Evolutionary conservation across 495 filamentous ascomycete genomes (phyloP).

Genomic region (Aspergillus steynii): DNA sequence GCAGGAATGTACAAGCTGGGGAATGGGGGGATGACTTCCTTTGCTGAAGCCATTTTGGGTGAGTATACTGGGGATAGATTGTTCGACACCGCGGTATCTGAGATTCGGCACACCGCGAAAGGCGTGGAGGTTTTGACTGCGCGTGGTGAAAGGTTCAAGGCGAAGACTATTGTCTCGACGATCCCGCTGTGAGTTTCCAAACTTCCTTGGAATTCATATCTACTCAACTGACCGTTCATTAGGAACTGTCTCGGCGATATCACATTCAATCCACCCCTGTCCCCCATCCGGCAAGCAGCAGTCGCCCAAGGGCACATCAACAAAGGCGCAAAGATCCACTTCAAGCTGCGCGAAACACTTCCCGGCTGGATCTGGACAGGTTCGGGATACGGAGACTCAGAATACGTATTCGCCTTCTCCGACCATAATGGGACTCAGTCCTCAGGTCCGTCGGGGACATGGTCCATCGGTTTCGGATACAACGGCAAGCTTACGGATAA

Average conservation of each 20-base stretch:
- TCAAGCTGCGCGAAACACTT: constrained; percentile 15
- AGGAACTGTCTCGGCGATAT: constrained; percentile 21
- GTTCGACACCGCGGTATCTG: background rate
- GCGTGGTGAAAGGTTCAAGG: background rate
- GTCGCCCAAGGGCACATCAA: constrained; percentile 26
- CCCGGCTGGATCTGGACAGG: constrained; percentile 16
- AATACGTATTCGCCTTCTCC: constrained; percentile 23
- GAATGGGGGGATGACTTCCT: constrained; percentile 18
- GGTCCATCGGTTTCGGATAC: constrained; percentile 26
- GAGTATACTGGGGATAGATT: constrained; percentile 9
- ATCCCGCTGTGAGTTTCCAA: constrained; percentile 12
- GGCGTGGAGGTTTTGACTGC: background rate
- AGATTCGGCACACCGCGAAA: background rate
- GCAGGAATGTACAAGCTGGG: constrained; percentile 19
- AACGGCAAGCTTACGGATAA: constrained; percentile 19
- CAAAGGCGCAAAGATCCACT: constrained; percentile 28
- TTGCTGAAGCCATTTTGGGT: constrained; percentile 19
- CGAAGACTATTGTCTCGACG: constrained; percentile 9
- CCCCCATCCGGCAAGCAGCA: constrained; percentile 19
- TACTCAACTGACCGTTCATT: background rate
- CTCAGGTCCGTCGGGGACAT: constrained; percentile 18
- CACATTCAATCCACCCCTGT: constrained; percentile 24
- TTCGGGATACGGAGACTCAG: constrained; percentile 7
- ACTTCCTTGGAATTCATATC: background rate
- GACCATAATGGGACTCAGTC: constrained; percentile 26